phyloP scores from a whole-genome alignment of 208 protist genomes.

The Sergeia podlipaevii region DNA sequence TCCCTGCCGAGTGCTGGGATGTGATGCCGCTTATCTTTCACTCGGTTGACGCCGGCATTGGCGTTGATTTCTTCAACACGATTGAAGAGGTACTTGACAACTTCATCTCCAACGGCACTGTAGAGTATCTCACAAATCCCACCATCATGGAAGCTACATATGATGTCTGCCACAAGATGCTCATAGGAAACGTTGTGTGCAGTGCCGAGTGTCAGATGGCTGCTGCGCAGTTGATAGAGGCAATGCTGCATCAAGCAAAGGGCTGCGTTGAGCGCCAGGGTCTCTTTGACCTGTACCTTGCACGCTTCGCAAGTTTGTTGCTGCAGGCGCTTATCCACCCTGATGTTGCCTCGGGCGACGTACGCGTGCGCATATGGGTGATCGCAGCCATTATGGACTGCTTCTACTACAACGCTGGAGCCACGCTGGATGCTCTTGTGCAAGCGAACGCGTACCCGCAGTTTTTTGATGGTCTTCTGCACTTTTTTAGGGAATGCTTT shows the following conservation, averaged over 20 bases:
- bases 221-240: conserved; percentile 76
- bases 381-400: conserved; percentile 81
- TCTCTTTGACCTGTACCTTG: conserved; percentile 56
- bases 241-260: conserved; percentile 86
- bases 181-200: conserved; percentile 54
- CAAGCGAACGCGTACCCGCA: conserved; percentile 45
- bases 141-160: conserved; percentile 72
- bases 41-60: conserved; percentile 66
- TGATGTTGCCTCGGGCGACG: conserved; percentile 31
- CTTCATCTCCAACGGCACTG: conserved; percentile 60
- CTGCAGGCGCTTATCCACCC: conserved; percentile 68
- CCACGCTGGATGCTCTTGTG: conserved; percentile 55
- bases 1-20: conserved; percentile 62
- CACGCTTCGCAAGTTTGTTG: conserved; percentile 55
- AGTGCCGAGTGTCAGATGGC: conserved; percentile 47
- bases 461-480: conserved; percentile 75
- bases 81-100: conserved; percentile 88
- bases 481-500: conserved; percentile 59
- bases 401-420: conserved; percentile 77
- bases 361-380: conserved; percentile 72
- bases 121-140: conserved; percentile 53
- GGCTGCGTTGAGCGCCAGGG: conserved; percentile 22
- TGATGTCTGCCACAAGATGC: conserved; percentile 77
- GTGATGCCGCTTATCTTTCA: conserved; percentile 61
- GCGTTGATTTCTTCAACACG: conserved; percentile 77